These are phyloP conservation scores for Ceratobasidium sp. DNA, from an alignment of 1,284 basidiomycete species.

Conservation along the genomic window DNA sequence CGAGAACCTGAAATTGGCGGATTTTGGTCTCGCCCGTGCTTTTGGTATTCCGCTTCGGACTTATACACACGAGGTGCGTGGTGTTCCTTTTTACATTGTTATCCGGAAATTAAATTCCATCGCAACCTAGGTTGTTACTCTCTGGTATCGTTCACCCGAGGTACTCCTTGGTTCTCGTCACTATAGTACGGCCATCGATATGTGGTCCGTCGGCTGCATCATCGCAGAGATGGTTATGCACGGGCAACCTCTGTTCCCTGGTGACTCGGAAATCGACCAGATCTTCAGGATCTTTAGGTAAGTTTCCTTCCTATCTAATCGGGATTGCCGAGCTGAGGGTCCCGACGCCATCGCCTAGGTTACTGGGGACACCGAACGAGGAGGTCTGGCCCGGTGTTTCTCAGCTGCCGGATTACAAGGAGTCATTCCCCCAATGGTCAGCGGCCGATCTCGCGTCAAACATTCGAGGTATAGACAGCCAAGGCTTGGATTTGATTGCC, in stretches of 20 bases:
- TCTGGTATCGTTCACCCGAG: conserved; percentile 99
- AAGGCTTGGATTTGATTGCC: conserved; percentile 83
- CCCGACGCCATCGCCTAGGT: conserved; percentile 64
- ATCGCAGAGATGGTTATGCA: conserved; percentile 93
- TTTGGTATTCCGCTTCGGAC: conserved; percentile 98
- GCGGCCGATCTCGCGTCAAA: conserved; percentile 59
- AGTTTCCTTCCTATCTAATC: conserved; percentile 49
- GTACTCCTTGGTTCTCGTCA: conserved; percentile 96
- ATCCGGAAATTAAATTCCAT: conserved; percentile 42
- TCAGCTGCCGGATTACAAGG: conserved; percentile 94
- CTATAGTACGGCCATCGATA: conserved; percentile 97
- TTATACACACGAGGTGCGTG: conserved; percentile 93
- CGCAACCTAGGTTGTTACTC: conserved; percentile 86
- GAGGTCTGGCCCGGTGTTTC: conserved; percentile 93
- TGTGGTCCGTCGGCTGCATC: conserved; percentile 97
- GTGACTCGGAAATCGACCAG: conserved; percentile 99
- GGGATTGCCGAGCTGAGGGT: neutral
- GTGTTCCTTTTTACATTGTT: conserved; percentile 30
- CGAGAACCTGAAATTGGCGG: conserved; percentile 94
- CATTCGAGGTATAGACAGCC: conserved; percentile 61
- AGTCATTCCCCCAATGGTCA: conserved; percentile 96
- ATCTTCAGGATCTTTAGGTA: conserved; percentile 99
- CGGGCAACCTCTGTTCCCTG: conserved; percentile 93
- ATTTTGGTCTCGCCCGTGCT: conserved; percentile 96
- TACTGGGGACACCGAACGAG: conserved; percentile 96